A percentile compares a stretch with the other conserved stretches of the same genome.
Evolutionary conservation across 108 stramenopile genomes (phyloP).

Genomic region (Stephanodiscus minutulus): DNA sequence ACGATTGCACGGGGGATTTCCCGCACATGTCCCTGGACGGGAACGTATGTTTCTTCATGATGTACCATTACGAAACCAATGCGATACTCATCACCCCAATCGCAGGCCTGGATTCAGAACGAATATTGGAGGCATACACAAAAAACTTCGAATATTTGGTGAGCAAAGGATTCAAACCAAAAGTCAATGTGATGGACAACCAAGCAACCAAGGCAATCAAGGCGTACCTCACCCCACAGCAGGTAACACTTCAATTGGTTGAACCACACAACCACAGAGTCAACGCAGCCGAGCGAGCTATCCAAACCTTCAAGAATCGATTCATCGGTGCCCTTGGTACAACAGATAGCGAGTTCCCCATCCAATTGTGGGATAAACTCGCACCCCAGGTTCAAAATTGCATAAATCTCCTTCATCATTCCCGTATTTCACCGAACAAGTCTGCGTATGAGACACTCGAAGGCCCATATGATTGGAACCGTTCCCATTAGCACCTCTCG

Average conservation of each 20-base stretch:
- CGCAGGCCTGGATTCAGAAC: neutral
- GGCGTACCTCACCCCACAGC: conserved; percentile 6
- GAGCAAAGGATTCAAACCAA: conserved; percentile 28
- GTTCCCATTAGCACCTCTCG: neutral
- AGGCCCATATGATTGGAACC: neutral
- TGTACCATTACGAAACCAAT: conserved; percentile 1
- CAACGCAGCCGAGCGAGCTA: conserved; percentile 32
- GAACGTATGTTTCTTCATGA: too few species aligned
- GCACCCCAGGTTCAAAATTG: conserved; percentile 18
- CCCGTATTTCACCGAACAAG: conserved; percentile 38
- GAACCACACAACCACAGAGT: conserved; percentile 24
- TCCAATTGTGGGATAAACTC: conserved; percentile 8
- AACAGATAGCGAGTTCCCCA: too few species aligned
- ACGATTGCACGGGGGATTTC: neutral
- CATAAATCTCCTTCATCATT: conserved; percentile 42
- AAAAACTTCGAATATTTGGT: neutral
- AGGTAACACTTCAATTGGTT: conserved; percentile 23
- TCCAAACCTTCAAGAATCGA: conserved; percentile 42
- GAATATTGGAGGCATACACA: neutral
- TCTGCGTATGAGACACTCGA: conserved; percentile 35
- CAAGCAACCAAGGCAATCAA: conserved; percentile 13
- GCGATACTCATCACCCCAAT: neutral
- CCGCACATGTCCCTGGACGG: neutral
- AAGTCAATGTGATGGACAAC: conserved; percentile 20
- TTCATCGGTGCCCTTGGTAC: conserved; percentile 17